Percentiles rank a stretch among this genome's conserved stretches.
These are phyloP conservation scores for Arthrobotrys sphaeroides DNA, from an alignment of 2,329 filamentous ascomycete species.

Conservation along the genomic window DNA sequence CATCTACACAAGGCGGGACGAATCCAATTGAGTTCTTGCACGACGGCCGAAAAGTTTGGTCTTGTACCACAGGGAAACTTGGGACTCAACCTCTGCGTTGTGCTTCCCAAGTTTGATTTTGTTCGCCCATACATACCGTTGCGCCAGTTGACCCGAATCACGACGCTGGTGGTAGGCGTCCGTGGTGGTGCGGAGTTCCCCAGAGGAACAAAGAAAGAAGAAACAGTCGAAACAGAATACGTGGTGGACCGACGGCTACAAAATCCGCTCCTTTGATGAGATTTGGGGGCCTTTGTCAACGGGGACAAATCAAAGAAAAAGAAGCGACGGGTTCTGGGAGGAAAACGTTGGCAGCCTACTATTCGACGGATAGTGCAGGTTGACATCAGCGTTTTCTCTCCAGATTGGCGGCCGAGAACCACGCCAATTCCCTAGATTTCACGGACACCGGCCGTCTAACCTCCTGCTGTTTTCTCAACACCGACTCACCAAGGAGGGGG, in stretches of 20 bases:
- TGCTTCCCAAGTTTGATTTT: slow-evolving; percentile 19
- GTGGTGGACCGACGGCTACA: slow-evolving; percentile 24
- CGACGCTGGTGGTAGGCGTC: slow-evolving; percentile 26
- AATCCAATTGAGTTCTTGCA: slow-evolving; percentile 38
- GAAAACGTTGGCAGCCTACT: slow-evolving; percentile 47
- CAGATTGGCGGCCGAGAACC: slow-evolving; percentile 22
- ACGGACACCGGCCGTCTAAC: slow-evolving; percentile 27
- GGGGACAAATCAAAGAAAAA: slow-evolving; percentile 30
- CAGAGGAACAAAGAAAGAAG: slow-evolving; percentile 14
- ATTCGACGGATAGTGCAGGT: slow-evolving; percentile 51
- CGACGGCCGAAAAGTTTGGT: slow-evolving; percentile 37
- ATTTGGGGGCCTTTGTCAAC: slow-evolving; percentile 28
- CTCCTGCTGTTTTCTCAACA: slow-evolving; percentile 1
- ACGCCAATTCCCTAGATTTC: slow-evolving; percentile 9
- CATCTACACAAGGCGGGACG: slow-evolving; percentile 12
- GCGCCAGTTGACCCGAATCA: slow-evolving; percentile 26
- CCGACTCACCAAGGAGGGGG: neutral
- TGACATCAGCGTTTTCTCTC: slow-evolving; percentile 39
- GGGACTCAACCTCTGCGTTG: slow-evolving; percentile 29
- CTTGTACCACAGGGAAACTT: slow-evolving; percentile 34
- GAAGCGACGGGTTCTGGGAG: slow-evolving; percentile 17
- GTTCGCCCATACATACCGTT: slow-evolving; percentile 10
- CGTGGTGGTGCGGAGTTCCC: slow-evolving; percentile 38
- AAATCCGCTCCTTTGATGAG: slow-evolving; percentile 39
- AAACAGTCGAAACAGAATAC: slow-evolving; percentile 14